phyloP scores from a whole-genome alignment of 225 moss, liverwort and hornwort species.

The Lunularia cruciata region DNA sequence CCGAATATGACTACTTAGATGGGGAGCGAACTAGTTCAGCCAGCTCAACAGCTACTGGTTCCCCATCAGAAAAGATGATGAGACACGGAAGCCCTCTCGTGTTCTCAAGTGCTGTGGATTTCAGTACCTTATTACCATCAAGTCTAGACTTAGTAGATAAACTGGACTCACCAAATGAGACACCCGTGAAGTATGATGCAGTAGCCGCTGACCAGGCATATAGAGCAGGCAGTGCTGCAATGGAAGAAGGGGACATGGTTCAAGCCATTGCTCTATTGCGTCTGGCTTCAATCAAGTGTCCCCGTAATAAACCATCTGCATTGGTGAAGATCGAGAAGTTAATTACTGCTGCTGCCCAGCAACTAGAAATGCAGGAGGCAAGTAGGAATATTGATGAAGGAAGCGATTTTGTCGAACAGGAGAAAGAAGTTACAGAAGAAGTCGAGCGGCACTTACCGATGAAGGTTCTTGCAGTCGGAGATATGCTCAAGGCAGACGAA shows the following conservation, averaged over 20 bases:
- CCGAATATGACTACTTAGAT: not conserved
- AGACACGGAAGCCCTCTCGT: conserved; percentile 6
- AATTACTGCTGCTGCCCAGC: conserved; percentile 29
- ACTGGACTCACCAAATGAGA: not conserved
- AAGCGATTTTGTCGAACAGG: not conserved
- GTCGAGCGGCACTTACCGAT: conserved; percentile 20
- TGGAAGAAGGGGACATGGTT: conserved; percentile 27
- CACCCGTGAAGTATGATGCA: conserved; percentile 13
- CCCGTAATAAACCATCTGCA: conserved; percentile 21
- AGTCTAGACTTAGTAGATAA: conserved; percentile 6
- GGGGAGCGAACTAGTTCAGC: conserved; percentile 11
- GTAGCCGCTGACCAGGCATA: conserved; percentile 28
- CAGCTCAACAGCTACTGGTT: conserved; percentile 13
- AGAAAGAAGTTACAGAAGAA: not conserved
- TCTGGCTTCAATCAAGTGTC: conserved; percentile 26
- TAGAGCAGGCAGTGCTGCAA: conserved; percentile 31
- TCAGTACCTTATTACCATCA: conserved; percentile 5
- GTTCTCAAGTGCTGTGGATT: conserved; percentile 9
- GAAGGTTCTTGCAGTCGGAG: conserved; percentile 31
- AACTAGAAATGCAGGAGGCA: conserved; percentile 30
- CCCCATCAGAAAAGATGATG: conserved; percentile 9
- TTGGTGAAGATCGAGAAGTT: conserved; percentile 28
- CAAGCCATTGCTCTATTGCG: conserved; percentile 33
- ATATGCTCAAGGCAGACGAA: conserved; percentile 37
- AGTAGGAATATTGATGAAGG: conserved; percentile 10